Base-by-base conservation (phyloP, 2,329 filamentous ascomycete genomes). In the Fusarium tjaetaba region DNA sequence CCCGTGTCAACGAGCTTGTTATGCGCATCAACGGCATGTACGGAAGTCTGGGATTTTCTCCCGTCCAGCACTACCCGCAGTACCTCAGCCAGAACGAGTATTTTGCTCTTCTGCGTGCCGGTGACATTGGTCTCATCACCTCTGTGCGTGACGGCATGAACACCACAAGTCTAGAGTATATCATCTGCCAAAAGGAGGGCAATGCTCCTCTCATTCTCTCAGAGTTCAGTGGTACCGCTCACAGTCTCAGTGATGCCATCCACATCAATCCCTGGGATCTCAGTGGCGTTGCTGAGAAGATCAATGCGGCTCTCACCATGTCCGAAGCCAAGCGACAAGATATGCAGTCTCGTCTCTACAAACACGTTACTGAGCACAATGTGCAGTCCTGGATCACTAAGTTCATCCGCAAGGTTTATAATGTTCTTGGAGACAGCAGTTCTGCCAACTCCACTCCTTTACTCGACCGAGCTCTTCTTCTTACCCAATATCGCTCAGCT, bases 101-200 rank as follows among this genome's bases (percentile, higher is more conserved):
- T 82, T 97, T 97, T 82, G 95, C 96, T 8, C 89, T 98, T n/a
- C 88, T 98, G 59, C 91, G 96, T 30, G 91, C 94, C 6, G 95
- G 93, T 39, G 95, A 98, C 81, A 94, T 98, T 74, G 96, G 95
- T 8, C 87, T 98, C 57, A 98, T 98, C 82, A 98, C 96, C 11
- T 97, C 94, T 76, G 95, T 98, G 28, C 91, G 96, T 68, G 96
- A 98, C 81, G 96, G 96, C 66, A 98, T 98, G 95, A 98, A 98
- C 85, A 98, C 96, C 1, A 97, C 95, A 26, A 97, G 94, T 80
- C 86, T 98, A 76, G 96, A 98, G 83, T 98, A 98, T 80, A 91
- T 98, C 65, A 89, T 97, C 65, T 97, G 94, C 81, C 96, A 98
- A 83, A 93, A 94, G 78, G 92, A 96, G 72, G 92, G 91, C 64